Evolutionary conservation across 805 yeast genomes (phyloP).

Genomic region (Myxozyma monticola): DNA sequence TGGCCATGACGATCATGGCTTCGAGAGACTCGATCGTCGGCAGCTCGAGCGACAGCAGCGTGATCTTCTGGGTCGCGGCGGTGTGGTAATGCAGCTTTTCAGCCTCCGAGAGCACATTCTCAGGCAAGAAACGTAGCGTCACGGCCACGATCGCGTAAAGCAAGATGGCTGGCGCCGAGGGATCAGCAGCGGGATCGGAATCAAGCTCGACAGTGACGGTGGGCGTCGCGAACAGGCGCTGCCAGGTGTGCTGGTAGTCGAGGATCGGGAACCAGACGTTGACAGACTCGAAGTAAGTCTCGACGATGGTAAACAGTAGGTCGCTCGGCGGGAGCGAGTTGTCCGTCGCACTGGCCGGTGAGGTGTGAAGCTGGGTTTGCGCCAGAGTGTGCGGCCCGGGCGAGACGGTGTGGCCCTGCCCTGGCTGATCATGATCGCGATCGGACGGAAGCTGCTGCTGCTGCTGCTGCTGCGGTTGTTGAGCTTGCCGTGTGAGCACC

Average conservation of each 20-base stretch:
- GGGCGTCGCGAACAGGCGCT: background rate
- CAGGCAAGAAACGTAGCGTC: conserved; percentile 29
- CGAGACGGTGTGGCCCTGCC: too few relatives aligned
- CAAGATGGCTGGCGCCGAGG: conserved; percentile 24
- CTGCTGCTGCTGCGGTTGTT: background rate
- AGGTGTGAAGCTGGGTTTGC: background rate
- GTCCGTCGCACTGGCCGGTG: background rate
- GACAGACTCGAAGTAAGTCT: conserved; percentile 70
- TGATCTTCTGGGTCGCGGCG: conserved; percentile 30
- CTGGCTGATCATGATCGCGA: too few relatives aligned
- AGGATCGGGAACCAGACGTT: conserved; percentile 83
- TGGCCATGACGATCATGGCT: conserved; percentile 33
- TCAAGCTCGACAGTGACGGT: background rate
- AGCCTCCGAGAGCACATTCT: conserved; percentile 5
- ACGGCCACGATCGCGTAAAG: conserved; percentile 31
- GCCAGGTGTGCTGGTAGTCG: conserved; percentile 42
- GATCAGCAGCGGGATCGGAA: too few relatives aligned
- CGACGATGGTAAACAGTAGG: conserved; percentile 47
- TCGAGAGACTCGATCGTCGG: conserved; percentile 32
- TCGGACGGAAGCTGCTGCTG: background rate
- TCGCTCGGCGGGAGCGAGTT: conserved; percentile 20
- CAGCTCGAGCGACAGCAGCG: conserved; percentile 29
- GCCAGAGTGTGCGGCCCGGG: background rate
- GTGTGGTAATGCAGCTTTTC: conserved; percentile 23
- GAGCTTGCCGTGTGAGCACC: background rate